phyloP scores from a whole-genome alignment of 495 filamentous ascomycete genomes.

The Rostrohypoxylon terebratum region DNA sequence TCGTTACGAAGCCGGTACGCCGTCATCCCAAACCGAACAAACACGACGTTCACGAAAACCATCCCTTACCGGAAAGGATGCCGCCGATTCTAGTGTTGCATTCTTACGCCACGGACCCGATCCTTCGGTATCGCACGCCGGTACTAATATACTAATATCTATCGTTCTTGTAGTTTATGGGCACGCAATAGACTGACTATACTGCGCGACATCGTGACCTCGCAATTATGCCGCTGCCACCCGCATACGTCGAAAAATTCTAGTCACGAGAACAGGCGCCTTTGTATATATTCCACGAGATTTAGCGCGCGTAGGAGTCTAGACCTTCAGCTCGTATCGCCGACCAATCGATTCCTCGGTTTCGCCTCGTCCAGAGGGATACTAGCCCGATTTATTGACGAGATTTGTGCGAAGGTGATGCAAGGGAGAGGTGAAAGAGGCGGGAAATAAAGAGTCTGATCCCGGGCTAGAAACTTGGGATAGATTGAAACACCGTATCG shows the following conservation, averaged over 20 bases:
- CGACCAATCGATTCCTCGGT: constrained; percentile 4
- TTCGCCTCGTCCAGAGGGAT: constrained; percentile 5
- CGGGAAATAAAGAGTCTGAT: neutral
- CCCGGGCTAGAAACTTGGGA: neutral
- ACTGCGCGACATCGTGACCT: neutral
- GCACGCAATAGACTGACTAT: neutral
- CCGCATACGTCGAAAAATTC: neutral
- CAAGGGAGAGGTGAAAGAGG: constrained; percentile 13
- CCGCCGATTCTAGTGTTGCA: neutral
- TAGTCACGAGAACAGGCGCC: neutral
- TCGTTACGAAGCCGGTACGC: constrained; percentile 11
- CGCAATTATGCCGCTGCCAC: neutral
- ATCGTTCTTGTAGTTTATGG: neutral
- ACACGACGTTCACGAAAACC: constrained; percentile 10
- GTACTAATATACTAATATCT: constrained; percentile 7
- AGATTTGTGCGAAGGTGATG: constrained; percentile 7
- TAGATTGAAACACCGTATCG: neutral
- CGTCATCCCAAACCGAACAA: neutral
- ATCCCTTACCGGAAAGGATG: constrained; percentile 26
- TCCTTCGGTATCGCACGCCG: constrained; percentile 5
- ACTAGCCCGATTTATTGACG: constrained; percentile 2
- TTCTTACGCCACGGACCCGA: constrained; percentile 10
- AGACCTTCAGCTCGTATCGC: constrained; percentile 20
- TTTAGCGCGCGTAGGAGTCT: constrained; percentile 1
- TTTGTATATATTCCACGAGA: neutral